Evolutionary conservation across 176 grass and related monocot species (phyloP).

Genomic region (Poa annua): DNA sequence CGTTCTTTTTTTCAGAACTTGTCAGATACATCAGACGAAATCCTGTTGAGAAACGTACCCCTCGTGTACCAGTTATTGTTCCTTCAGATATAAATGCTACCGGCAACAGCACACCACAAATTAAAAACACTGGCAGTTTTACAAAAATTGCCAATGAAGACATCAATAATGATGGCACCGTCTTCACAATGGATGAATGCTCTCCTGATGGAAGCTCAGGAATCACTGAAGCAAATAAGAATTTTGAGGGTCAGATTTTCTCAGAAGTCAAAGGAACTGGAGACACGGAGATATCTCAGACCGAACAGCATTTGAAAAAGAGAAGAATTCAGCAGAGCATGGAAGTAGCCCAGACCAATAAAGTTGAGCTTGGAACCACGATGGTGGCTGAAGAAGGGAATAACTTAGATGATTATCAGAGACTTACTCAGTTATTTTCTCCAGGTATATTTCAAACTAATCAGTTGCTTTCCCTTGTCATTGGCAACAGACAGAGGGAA

Average conservation of each 20-base stretch:
- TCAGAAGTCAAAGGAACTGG: slow-evolving; percentile 34
- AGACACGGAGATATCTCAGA: slow-evolving; percentile 21
- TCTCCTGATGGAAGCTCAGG: slow-evolving; percentile 51
- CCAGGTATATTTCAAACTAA: slow-evolving; percentile 41
- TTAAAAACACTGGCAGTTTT: slow-evolving; percentile 23
- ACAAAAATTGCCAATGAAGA: slow-evolving; percentile 31
- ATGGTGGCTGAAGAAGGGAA: slow-evolving; percentile 34
- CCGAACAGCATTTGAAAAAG: slow-evolving; percentile 41
- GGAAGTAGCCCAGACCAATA: slow-evolving; percentile 14
- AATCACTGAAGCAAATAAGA: slow-evolving; percentile 42
- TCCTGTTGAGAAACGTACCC: slow-evolving; percentile 52
- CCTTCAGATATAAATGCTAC: slow-evolving; percentile 31
- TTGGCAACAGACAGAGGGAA: neutral
- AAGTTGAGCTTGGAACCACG: slow-evolving; percentile 39
- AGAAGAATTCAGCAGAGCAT: slow-evolving; percentile 41
- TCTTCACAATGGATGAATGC: slow-evolving; percentile 8
- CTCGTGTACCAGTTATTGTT: slow-evolving; percentile 49
- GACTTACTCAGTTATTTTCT: slow-evolving; percentile 37
- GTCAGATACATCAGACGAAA: slow-evolving; percentile 14
- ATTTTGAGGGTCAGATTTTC: slow-evolving; percentile 31
- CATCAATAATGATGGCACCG: slow-evolving; percentile 16
- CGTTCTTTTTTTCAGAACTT: slow-evolving; percentile 48
- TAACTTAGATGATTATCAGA: slow-evolving; percentile 30
- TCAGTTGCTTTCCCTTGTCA: slow-evolving; percentile 11
- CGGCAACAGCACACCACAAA: slow-evolving; percentile 21